A percentile compares a stretch with the other conserved stretches of the same genome.
phyloP scores from a whole-genome alignment of 441 rosid genomes.

The Gossypium trilobum region DNA sequence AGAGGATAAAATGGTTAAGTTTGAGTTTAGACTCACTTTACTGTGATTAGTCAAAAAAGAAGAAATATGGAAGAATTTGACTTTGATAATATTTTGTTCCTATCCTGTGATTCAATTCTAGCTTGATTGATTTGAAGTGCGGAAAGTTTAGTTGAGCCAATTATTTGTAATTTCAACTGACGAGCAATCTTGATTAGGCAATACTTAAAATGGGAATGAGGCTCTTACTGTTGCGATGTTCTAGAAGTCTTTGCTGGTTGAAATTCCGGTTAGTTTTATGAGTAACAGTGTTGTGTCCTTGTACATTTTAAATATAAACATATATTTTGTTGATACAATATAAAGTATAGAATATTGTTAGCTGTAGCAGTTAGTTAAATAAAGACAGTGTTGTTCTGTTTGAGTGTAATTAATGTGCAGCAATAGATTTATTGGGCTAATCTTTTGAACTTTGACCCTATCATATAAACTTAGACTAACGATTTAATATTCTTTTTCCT shows the following conservation, averaged over 20 bases:
- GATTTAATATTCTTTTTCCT: background rate
- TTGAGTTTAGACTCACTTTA: slow-evolving; percentile 13
- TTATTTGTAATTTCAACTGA: background rate
- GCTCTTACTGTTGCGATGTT: background rate
- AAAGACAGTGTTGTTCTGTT: background rate
- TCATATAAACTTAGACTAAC: background rate
- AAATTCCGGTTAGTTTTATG: slow-evolving; percentile 1
- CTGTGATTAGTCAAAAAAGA: slow-evolving; percentile 11
- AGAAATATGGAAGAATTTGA: background rate
- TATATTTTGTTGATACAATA: background rate
- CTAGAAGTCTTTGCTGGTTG: background rate
- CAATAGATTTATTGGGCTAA: background rate
- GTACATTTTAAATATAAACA: background rate
- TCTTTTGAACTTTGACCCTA: background rate
- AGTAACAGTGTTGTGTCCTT: slow-evolving; percentile 1
- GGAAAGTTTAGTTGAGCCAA: slow-evolving; percentile 8
- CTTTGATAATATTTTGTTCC: background rate
- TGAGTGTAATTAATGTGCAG: slow-evolving; percentile 1
- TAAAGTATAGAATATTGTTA: background rate
- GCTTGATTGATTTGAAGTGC: slow-evolving; percentile 10
- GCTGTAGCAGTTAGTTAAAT: background rate
- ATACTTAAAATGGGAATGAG: slow-evolving; percentile 4
- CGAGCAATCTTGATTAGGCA: background rate
- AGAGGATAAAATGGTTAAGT: slow-evolving; percentile 17
- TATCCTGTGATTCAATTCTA: background rate